Conservation (phyloP, 371 early-diverging fungal species). For the Furculomyces boomerangus region DNA sequence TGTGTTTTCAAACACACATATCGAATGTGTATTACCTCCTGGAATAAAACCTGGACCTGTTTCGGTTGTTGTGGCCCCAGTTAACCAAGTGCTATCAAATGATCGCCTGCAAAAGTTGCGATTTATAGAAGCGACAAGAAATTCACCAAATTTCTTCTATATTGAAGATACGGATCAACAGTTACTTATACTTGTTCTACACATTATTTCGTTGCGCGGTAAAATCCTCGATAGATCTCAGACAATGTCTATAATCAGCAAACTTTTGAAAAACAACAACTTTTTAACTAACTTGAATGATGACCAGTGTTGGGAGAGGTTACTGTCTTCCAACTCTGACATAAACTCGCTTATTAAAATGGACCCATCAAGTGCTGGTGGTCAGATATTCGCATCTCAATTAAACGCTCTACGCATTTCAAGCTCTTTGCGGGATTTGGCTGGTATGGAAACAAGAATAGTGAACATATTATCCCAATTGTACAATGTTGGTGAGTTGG, state of each 20-base stretch:
- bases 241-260: not conserved
- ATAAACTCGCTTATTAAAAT: slow-evolving; percentile 7
- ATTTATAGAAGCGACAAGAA: not conserved
- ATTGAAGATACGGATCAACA: slow-evolving; percentile 62
- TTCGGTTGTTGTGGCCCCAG: slow-evolving; percentile 46
- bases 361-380: slow-evolving; percentile 2
- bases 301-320: not conserved
- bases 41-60: slow-evolving; percentile 49
- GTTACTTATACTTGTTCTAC: slow-evolving; percentile 60
- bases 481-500: slow-evolving; percentile 4
- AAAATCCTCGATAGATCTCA: not conserved
- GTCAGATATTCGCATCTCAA: slow-evolving; percentile 4
- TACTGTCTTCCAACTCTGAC: not conserved
- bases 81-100: slow-evolving; percentile 13
- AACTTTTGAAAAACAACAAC: not conserved
- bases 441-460: slow-evolving; percentile 12
- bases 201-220: slow-evolving; percentile 52
- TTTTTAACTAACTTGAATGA: not conserved
- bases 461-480: slow-evolving; percentile 6
- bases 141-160: slow-evolving; percentile 30
- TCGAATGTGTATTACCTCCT: slow-evolving; percentile 66
- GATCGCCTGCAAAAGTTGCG: not conserved
- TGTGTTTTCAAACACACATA: slow-evolving; percentile 41
- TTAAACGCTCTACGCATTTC: slow-evolving; percentile 8
- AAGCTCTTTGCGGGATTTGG: slow-evolving; percentile 8